Conservation (phyloP, 148 eudicot species). For the Hydrangea macrophylla region DNA sequence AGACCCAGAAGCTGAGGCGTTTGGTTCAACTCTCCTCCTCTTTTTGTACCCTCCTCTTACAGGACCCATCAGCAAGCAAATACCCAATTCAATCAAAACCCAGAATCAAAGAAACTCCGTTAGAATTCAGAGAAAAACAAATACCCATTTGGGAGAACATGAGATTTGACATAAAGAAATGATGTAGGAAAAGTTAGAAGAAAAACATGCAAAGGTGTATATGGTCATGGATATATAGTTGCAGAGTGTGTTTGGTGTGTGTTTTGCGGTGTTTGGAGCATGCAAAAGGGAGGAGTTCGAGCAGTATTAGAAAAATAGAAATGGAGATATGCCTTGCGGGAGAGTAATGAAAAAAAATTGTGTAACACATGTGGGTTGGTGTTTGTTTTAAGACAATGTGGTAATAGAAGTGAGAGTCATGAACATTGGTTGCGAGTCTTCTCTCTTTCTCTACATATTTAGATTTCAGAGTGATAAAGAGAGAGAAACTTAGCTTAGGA, state of each 20-base stretch:
- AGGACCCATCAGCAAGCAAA: conserved; percentile 53
- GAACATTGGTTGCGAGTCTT: background rate
- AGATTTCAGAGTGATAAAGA: background rate
- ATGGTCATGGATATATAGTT: conserved; percentile 8
- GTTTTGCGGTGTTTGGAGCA: conserved; percentile 26
- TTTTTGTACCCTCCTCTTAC: conserved; percentile 65
- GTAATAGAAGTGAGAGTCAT: conserved; percentile 16
- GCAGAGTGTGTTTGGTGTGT: conserved; percentile 18
- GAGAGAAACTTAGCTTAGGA: conserved; percentile 6
- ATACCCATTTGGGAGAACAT: conserved; percentile 17
- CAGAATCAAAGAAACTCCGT: conserved; percentile 17
- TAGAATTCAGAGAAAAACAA: conserved; percentile 19
- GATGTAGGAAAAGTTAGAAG: conserved; percentile 9
- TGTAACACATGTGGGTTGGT: conserved; percentile 17
- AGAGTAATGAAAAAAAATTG: conserved; percentile 6
- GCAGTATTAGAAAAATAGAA: background rate
- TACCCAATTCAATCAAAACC: conserved; percentile 47
- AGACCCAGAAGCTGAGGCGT: conserved; percentile 36
- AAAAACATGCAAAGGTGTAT: conserved; percentile 12
- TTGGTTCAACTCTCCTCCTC: conserved; percentile 46
- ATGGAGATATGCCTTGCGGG: conserved; percentile 3
- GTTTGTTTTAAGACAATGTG: conserved; percentile 26
- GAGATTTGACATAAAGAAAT: conserved; percentile 17
- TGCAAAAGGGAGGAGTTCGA: conserved; percentile 30
- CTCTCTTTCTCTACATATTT: conserved; percentile 1